Evolutionary conservation across 257 asterid species (phyloP).

Genomic region (Oldenlandia corymbosa): DNA sequence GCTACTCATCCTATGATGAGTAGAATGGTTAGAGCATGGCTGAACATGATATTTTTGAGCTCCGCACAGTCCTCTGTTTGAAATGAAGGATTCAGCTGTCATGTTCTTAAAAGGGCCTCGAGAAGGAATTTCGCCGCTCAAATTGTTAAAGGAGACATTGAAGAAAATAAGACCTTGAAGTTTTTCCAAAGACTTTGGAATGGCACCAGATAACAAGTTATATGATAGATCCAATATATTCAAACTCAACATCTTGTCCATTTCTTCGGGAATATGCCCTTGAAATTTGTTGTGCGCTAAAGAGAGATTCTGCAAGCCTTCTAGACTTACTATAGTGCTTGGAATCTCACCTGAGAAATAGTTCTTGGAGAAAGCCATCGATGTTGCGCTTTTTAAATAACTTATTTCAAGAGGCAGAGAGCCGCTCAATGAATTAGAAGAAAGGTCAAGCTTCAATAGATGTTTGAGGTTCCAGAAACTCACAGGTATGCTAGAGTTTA

Average conservation of each 20-base stretch:
- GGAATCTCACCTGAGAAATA: slow-evolving; percentile 14
- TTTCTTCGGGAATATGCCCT: background rate
- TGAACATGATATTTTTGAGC: background rate
- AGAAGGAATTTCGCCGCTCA: background rate
- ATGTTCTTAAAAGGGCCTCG: background rate
- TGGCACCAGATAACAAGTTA: background rate
- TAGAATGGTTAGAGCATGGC: background rate
- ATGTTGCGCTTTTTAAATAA: background rate
- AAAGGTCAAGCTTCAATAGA: slow-evolving; percentile 1
- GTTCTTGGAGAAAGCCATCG: slow-evolving; percentile 5
- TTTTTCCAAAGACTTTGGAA: background rate
- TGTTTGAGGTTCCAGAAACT: slow-evolving; percentile 10
- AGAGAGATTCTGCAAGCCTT: background rate
- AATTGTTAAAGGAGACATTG: background rate
- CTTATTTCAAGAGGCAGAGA: slow-evolving; percentile 6
- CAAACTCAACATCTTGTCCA: background rate
- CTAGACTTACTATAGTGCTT: slow-evolving; percentile 3
- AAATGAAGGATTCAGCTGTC: background rate
- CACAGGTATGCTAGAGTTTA: slow-evolving; percentile 10
- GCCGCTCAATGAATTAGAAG: background rate
- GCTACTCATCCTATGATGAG: background rate
- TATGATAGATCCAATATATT: background rate
- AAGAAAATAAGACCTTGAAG: background rate
- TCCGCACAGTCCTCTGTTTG: background rate
- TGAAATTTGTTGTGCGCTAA: slow-evolving; percentile 2